Evolutionary conservation across 2,329 filamentous ascomycete species (phyloP), one percentile per base, ranked within the genome.

Genomic region (Trichoderma sp.): DNA sequence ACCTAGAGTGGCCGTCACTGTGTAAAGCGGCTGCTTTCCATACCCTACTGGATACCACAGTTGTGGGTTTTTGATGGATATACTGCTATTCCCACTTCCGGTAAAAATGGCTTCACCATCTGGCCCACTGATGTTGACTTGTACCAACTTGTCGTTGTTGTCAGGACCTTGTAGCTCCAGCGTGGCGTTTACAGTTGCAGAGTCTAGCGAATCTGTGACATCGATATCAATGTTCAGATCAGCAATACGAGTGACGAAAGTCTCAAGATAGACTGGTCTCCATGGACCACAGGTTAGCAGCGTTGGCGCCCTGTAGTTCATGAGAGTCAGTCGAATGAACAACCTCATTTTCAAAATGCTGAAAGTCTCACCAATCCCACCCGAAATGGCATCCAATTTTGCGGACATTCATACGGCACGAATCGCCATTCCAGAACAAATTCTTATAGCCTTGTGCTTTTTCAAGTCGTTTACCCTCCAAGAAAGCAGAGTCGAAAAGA

Each of bases 41-140:
- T 93, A 93, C 8, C 89, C 86, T 69, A 89, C 83, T 1, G 91
- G 91, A 74, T 89, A 93, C 91, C 91, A 93, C 24, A 93, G 79
- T 70, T 87, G 82, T 0, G 90, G 89, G 14, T 86, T 27, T 49
- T 55, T 82, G 35, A 68, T 49, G 10, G 33, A 33, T n/a, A 56
- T 27, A 16, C 29, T 61, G 24, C 57, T 56, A 19, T n/a, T 29
- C 1, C 43, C 66, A 21, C 21, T 55, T 14, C 49, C 66, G 11
- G n/a, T 37, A n/a, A 37, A 61, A 13, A 63, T 10, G 19, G 16
- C 27, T 47, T 63, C 33, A 16, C 21, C 31, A 10, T 53, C 40
- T n/a, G 56, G 55, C 7, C 10, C 43, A 24, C 11, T 21, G 29
- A 59, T 57, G 24, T 7, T 53, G 27, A 62, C 14, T 11, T 49